Evolutionary conservation across 352 stramenopile genomes (phyloP), one percentile per base, ranked within the genome.

Genomic region (Phytophthora podocarpi): DNA sequence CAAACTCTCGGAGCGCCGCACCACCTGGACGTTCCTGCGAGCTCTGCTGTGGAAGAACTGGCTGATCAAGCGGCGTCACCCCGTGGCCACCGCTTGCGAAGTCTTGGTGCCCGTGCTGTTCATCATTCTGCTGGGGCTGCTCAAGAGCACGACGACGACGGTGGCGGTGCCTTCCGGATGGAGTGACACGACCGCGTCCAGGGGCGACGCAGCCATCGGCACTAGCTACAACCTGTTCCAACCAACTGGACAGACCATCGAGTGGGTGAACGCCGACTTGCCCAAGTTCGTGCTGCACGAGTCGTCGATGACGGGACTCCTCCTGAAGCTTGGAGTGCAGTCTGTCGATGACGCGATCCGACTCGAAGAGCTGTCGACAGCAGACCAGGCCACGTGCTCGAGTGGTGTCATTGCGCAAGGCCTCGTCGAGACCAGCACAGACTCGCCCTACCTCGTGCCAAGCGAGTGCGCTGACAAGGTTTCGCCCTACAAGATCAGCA

Each of bases 1-100:
- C 27, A 59, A 50, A 27, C 63, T 71, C 5, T 53, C 63, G 24
- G 32, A 66, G 32, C 49, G 56, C 5, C 59, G 65, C 42, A 62
- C 59, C 6, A 30, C 65, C 11, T 70, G 67, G 56, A 67, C 45
- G 15, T 78, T 70, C 59, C 35, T 79, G 43, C 59, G 63, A n/a
- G 72, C 77, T 32, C 47, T 90, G 53, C 60, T 90, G 27, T 83
- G 76, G 67, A 92, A 92, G 59, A 90, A 89, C 67, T 80, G 63
- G 67, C 37, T 85, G 26, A 69, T 89, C 34, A 92, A 90, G 67
- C 61, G 65, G 26, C 74, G 78, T 18, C 80, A 90, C 37, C 62
- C 48, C 20, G 26, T 89, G 9, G 74, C 56, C 12, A 86, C 74
- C 27, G 43, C 74, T 5, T 64, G 82, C 34, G 80, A 92, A 27